Evolutionary conservation across 768 basidiomycete genomes (phyloP).

Genomic region (Lentinula edodes): DNA sequence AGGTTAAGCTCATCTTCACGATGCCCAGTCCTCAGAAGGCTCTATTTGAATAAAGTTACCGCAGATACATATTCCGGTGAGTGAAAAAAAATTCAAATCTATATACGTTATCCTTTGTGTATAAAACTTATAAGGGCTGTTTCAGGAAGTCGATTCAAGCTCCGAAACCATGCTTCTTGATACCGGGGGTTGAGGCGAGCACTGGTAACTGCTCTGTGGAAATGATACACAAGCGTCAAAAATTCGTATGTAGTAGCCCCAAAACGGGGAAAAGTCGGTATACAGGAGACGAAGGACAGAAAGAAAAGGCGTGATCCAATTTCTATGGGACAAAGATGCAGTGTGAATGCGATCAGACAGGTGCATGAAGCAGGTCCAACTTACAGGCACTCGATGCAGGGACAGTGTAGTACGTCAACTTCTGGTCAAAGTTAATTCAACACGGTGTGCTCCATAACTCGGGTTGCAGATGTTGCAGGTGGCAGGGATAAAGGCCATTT

Average conservation of each 20-base stretch:
- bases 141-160: not conserved
- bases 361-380: not conserved
- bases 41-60: not conserved
- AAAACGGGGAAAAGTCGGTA: not conserved
- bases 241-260: not conserved
- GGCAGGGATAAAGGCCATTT: not conserved
- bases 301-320: not conserved
- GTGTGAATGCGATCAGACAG: not conserved
- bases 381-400: not conserved
- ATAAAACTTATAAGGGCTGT: not conserved
- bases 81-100: not conserved
- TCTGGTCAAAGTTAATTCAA: not conserved
- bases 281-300: not conserved
- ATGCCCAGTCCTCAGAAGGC: not conserved
- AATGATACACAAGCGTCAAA: not conserved
- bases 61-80: not conserved
- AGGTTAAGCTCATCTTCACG: not conserved
- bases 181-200: not conserved
- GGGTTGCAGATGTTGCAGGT: not conserved
- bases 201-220: not conserved
- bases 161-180: not conserved
- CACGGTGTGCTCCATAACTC: not conserved
- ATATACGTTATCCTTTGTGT: not conserved
- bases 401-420: not conserved
- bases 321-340: not conserved